Base-by-base conservation (phyloP, 2,329 filamentous ascomycete species). In the Diaporthe amygdali region DNA sequence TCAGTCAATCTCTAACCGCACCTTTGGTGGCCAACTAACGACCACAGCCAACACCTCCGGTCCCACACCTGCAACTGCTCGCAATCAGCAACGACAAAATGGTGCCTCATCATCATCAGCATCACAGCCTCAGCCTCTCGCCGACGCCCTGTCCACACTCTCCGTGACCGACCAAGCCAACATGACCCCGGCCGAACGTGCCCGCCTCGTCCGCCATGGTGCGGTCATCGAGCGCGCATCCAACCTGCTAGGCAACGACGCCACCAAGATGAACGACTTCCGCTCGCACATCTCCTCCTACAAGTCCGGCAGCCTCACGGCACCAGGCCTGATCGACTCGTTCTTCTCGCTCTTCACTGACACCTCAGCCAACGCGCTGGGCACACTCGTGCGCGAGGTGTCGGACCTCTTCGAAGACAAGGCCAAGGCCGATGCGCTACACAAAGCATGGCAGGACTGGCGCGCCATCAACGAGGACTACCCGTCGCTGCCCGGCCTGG, bases 391-490 rank as follows among this genome's bases (percentile, higher is more conserved):
- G 73, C 93, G 96, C 73, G 96, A 99, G 79, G 89, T 98, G 3
- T 93, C 96, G 6, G 96, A 98, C 66, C 90, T 99, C 14, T 98
- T 96, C 76, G 96, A 99, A 76, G 92, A 97, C 75, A 88, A 92
- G 63, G 79, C 81, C 22, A 97, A 97, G 79, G 90, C 90, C 1
- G 91, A 92, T 66, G 87, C 85, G 0, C 84, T 99, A 3, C 89
- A 95, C 32, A 92, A 92, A 76, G 94, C 95, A 1, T 98, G 96
- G 95, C 94, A 94, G 76, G 94, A 97, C 81, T 98, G 96, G 94
- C 94, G 94, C 56, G 95, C 95, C 46, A 96, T 97, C 82, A 97
- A 97, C 75, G 95, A 98, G 81, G 95, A 98, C 79, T 98, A 98
- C 76, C 96, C 96, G 0, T 94, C 93, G 2, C 85, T 98, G 0